Evolutionary conservation across 306 rosid genomes (phyloP).

Genomic region (Rubus parviflorus): DNA sequence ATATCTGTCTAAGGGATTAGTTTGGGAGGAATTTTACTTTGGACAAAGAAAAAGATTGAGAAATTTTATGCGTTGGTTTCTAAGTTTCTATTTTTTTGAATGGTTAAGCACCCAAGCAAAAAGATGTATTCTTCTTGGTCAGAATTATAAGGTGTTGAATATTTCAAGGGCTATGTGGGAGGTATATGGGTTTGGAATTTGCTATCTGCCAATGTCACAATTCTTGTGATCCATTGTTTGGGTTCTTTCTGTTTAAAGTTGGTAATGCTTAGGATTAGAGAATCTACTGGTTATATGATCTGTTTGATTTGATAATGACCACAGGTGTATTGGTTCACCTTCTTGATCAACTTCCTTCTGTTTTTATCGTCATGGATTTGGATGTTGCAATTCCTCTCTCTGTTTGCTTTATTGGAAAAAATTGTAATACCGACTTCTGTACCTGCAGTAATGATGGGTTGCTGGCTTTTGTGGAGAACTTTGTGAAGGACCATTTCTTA

Average conservation of each 20-base stretch:
- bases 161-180: background rate
- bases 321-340: conserved; percentile 2
- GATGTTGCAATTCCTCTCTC: background rate
- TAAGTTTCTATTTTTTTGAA: background rate
- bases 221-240: conserved; percentile 1
- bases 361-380: background rate
- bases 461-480: conserved; percentile 94
- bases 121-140: background rate
- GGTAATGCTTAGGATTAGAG: background rate
- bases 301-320: background rate
- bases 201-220: background rate
- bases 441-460: conserved; percentile 91
- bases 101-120: background rate
- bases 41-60: background rate
- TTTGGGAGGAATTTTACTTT: background rate
- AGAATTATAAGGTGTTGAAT: background rate
- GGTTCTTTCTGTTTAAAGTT: background rate
- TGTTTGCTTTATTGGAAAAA: conserved; percentile 14
- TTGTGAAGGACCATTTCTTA: conserved; percentile 94
- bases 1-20: background rate
- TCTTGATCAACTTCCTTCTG: conserved; percentile 5
- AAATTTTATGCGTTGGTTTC: background rate
- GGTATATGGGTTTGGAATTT: background rate
- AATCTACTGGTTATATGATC: background rate
- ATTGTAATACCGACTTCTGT: conserved; percentile 34